Conservation (phyloP, 352 stramenopile genomes). For the Poterioochromonas sp. region DNA sequence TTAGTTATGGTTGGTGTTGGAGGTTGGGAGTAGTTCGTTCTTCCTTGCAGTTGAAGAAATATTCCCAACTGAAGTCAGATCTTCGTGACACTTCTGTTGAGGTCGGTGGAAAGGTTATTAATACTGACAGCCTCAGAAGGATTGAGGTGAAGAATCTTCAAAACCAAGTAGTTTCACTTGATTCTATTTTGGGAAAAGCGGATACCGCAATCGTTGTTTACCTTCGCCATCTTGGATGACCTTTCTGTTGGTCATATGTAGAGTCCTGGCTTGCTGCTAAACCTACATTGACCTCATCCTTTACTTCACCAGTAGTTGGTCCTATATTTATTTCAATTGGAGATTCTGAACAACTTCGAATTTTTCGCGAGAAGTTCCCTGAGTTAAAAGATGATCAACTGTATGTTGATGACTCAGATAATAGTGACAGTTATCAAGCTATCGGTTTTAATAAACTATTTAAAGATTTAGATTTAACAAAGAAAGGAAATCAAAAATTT, state of each 20-base stretch:
- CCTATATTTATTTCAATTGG: neutral
- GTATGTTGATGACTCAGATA: neutral
- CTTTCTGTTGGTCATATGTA: neutral
- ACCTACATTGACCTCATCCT: neutral
- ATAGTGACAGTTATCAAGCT: neutral
- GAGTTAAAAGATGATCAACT: neutral
- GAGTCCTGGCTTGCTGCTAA: neutral
- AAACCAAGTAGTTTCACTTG: neutral
- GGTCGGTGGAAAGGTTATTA: neutral
- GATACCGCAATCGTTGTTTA: neutral
- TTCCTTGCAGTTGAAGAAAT: neutral
- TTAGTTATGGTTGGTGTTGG: too few species aligned
- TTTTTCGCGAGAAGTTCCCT: neutral
- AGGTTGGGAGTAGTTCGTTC: too few species aligned
- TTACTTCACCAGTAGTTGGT: neutral
- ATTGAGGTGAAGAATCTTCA: neutral
- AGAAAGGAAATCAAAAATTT: neutral
- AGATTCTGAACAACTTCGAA: neutral
- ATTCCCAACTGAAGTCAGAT: neutral
- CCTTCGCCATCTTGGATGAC: neutral
- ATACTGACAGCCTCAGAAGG: neutral
- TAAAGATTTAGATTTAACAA: neutral
- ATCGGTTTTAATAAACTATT: neutral
- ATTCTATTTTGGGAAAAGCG: neutral
- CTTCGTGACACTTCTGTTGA: neutral